phyloP scores from a whole-genome alignment of 805 yeast species.

The Kuraishia hungarica region DNA sequence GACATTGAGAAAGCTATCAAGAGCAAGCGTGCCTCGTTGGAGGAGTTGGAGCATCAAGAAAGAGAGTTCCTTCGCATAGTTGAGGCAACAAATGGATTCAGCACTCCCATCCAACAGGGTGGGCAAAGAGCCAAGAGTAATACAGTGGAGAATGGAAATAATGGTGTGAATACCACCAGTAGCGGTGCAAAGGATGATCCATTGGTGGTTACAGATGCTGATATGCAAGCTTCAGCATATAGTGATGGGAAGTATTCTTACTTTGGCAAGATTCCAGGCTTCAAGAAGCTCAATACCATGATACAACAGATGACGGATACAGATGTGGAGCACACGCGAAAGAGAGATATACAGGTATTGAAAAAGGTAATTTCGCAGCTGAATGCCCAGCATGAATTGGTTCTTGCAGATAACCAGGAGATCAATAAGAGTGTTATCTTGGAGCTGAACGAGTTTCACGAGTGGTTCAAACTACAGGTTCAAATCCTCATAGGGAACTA shows the following conservation, averaged over 20 bases:
- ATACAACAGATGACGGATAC: conserved; percentile 24
- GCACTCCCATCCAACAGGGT: neutral
- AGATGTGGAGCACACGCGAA: conserved; percentile 25
- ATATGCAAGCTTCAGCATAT: conserved; percentile 21
- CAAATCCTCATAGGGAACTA: conserved; percentile 12
- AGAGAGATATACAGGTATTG: conserved; percentile 19
- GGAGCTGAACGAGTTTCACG: conserved; percentile 19
- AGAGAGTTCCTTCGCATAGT: conserved; percentile 22
- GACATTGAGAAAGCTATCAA: conserved; percentile 18
- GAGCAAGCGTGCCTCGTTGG: conserved; percentile 15
- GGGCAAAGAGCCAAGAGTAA: neutral
- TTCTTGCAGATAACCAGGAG: conserved; percentile 14
- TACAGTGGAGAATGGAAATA: neutral
- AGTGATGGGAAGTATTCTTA: conserved; percentile 14
- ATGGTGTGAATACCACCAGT: neutral
- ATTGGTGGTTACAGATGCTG: conserved; percentile 19
- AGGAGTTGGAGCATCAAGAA: conserved; percentile 20
- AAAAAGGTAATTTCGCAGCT: conserved; percentile 21
- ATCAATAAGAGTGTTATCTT: conserved; percentile 16
- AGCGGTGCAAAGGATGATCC: neutral
- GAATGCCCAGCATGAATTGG: conserved; percentile 19
- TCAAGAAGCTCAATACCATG: conserved; percentile 23
- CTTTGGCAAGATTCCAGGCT: conserved; percentile 25
- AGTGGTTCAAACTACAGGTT: conserved; percentile 21
- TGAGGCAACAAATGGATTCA: conserved; percentile 14